Evolutionary conservation across 176 grass and related monocot species (phyloP).

Genomic region (Eragrostis curvula): DNA sequence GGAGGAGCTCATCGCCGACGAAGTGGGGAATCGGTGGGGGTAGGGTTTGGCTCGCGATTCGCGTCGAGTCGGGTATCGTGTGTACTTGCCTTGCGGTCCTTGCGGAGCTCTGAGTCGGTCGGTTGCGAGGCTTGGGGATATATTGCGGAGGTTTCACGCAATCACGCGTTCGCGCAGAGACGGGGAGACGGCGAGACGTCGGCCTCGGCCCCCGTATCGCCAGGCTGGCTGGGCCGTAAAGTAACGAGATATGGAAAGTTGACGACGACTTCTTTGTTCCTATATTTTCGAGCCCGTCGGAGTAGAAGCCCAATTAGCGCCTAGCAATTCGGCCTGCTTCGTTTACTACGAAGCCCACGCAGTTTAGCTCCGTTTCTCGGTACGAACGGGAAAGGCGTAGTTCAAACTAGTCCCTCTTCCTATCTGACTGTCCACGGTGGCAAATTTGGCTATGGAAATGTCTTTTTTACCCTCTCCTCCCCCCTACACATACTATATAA

Average conservation of each 20-base stretch:
- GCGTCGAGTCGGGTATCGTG: background rate
- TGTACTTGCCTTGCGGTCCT: background rate
- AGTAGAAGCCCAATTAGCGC: background rate
- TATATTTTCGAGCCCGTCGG: slow-evolving; percentile 38
- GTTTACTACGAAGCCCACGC: no score
- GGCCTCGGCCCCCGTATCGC: background rate
- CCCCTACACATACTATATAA: no score
- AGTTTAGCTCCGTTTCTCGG: no score
- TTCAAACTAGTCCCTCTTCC: no score
- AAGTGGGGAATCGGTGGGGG: slow-evolving; percentile 9
- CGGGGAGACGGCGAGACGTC: background rate
- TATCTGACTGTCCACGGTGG: no score
- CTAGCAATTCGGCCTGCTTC: background rate
- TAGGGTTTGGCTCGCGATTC: slow-evolving; percentile 41
- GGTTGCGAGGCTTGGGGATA: background rate
- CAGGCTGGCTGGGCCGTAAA: background rate
- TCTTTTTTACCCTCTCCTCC: no score
- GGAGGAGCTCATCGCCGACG: slow-evolving; percentile 55
- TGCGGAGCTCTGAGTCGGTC: background rate
- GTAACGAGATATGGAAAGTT: background rate
- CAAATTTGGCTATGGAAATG: no score
- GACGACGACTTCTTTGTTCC: background rate
- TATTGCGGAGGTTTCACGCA: slow-evolving; percentile 26
- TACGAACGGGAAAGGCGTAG: no score
- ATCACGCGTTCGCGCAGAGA: background rate